Base-by-base conservation (phyloP, 805 yeast species). In the Saccharomycopsis vini region DNA sequence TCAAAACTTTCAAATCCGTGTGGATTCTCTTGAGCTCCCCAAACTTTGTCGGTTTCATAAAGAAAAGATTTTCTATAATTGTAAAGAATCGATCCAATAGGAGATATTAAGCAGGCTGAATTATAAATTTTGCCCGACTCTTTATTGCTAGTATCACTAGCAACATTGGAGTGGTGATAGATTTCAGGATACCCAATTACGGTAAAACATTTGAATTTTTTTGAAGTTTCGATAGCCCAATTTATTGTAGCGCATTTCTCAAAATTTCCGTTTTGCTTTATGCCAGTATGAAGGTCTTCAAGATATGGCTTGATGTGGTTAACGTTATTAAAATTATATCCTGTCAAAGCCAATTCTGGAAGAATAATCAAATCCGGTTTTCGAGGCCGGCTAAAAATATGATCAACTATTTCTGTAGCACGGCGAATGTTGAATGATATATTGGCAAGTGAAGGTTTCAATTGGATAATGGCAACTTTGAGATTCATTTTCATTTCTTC, bases 311-410 rank as follows among this genome's bases (percentile, higher is more conserved):
- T 59, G 18, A 81, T 77, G 31, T 69, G 74, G 0, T 54, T 57
- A 34, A 57, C 60, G 21, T 63, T 58, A 23, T 60, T 56, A 61
- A 81, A 89, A 54, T 80, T 81, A 58, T 88, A 88, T 1, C 96
- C 95, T 0, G 95, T 82, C 10, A 89, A 62, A 0, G 94, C 87
- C 40, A 88, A 62, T 55, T 88, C 97, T 0, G 97, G 95, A 5
- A 89, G 68, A 1, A 88, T 72, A 5, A 88, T 59, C n/a, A 88
- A 52, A 56, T 87, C 94, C 1, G 78, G 74, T 18, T 36, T 19
- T 19, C 31, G 20, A 21, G 29, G 49, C 45, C 33, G 56, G 52
- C 26, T 44, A 47, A 59, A 58, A 36, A 53, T 59, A 35, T 55
- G 52, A 7, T 64, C 60, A 10, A 77, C 50, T 4, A 79, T 52